These are phyloP conservation scores for Silene coronaria DNA, from an alignment of 179 eudicot genomes.

Conservation along the genomic window DNA sequence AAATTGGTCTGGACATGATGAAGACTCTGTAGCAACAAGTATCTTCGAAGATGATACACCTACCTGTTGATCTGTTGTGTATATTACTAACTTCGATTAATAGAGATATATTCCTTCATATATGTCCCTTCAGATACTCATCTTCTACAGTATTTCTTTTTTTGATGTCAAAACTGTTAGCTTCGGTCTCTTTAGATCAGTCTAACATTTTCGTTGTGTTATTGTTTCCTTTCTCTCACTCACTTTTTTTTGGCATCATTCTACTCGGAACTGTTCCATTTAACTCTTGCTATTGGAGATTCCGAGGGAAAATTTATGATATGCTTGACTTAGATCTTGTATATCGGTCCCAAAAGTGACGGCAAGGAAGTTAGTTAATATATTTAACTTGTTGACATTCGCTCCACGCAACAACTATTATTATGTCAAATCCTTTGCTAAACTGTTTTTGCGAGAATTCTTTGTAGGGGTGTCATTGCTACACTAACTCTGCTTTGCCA, in stretches of 20 bases:
- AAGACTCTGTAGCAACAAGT: not conserved
- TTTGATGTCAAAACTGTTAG: not conserved
- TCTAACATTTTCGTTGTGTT: not conserved
- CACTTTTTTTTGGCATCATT: not conserved
- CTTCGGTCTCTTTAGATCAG: not conserved
- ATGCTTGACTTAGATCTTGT: not conserved
- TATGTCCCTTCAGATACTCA: not conserved
- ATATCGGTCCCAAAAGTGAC: not conserved
- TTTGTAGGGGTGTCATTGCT: not conserved
- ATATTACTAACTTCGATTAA: not conserved
- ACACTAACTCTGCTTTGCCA: conserved; percentile 21
- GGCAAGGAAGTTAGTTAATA: not conserved
- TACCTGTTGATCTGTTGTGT: not conserved
- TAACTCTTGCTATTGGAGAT: not conserved
- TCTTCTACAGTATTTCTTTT: not conserved
- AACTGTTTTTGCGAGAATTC: not conserved
- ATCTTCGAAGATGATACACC: not conserved
- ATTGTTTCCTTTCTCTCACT: not conserved
- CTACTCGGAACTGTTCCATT: not conserved
- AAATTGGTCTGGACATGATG: not conserved
- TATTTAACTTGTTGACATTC: not conserved
- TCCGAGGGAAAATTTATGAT: not conserved
- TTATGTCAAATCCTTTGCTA: not conserved
- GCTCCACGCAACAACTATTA: not conserved
- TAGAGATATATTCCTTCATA: not conserved